Evolutionary conservation across 257 asterid genomes (phyloP).

Genomic region (Nicotiana obtusifolia): DNA sequence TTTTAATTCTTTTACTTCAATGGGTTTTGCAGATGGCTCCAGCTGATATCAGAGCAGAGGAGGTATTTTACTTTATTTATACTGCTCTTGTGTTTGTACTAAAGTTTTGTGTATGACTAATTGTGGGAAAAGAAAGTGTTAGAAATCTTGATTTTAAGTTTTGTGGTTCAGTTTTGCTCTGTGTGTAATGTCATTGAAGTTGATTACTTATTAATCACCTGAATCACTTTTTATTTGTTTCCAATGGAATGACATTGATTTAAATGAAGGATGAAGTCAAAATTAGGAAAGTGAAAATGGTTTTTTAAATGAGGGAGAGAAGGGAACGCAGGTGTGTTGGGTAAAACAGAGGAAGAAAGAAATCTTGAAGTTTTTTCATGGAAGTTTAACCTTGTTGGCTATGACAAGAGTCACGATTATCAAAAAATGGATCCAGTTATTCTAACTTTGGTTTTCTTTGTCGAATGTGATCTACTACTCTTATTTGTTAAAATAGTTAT

Average conservation of each 20-base stretch:
- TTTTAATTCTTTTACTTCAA: not conserved
- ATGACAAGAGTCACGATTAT: not conserved
- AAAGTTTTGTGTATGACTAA: not conserved
- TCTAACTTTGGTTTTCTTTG: not conserved
- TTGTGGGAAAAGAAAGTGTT: not conserved
- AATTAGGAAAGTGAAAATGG: not conserved
- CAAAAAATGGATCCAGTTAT: not conserved
- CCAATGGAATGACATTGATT: not conserved
- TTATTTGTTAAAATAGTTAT: not conserved
- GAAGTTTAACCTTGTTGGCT: not conserved
- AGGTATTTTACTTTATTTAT: conserved; percentile 36
- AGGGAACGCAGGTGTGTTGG: not conserved
- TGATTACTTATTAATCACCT: not conserved
- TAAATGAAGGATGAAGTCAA: not conserved
- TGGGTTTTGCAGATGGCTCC: conserved; percentile 72
- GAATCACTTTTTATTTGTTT: not conserved
- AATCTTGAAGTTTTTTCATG: not conserved
- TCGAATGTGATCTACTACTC: not conserved
- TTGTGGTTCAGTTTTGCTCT: not conserved
- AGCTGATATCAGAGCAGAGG: conserved; percentile 84
- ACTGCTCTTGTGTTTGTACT: not conserved
- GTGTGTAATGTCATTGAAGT: not conserved
- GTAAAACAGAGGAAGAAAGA: not conserved
- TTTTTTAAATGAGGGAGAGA: not conserved
- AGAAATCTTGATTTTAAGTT: not conserved